phyloP scores from a whole-genome alignment of 1,284 basidiomycete genomes.

The Papiliotrema terrestris region DNA sequence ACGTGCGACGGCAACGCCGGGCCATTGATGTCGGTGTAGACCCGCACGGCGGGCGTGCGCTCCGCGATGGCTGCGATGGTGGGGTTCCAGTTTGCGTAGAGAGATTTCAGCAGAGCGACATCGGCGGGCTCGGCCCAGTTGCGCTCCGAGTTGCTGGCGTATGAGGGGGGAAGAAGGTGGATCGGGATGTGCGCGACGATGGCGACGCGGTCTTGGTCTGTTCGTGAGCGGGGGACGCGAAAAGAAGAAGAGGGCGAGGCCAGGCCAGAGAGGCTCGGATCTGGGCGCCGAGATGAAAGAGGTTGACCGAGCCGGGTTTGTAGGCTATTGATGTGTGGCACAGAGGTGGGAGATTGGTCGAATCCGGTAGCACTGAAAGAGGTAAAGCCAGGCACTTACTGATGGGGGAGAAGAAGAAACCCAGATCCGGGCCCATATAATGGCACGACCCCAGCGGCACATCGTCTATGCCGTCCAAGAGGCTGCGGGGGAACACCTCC shows the following conservation, averaged over 20 bases:
- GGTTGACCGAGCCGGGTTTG: too few relatives aligned
- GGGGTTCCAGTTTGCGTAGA: constrained; percentile 13
- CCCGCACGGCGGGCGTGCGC: not conserved
- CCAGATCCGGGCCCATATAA: constrained; percentile 11
- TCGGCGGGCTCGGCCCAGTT: not conserved
- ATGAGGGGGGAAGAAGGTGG: not conserved
- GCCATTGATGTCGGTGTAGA: constrained; percentile 14
- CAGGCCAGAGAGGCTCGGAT: too few relatives aligned
- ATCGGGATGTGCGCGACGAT: constrained; percentile 7
- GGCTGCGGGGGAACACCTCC: constrained; percentile 3
- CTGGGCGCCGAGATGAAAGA: too few relatives aligned
- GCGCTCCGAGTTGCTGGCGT: not conserved
- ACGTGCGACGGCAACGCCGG: constrained; percentile 6
- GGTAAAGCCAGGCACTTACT: constrained; percentile 1
- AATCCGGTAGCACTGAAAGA: too few relatives aligned
- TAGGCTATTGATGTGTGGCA: too few relatives aligned
- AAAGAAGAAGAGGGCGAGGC: too few relatives aligned
- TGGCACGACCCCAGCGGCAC: constrained; percentile 12
- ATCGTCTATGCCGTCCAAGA: constrained; percentile 4
- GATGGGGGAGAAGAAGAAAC: constrained; percentile 12
- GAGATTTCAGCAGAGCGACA: not conserved
- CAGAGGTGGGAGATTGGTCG: too few relatives aligned
- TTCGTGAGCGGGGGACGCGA: not conserved
- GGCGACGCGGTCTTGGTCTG: constrained; percentile 5
- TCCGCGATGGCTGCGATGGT: constrained; percentile 7